Percentiles rank a stretch among this genome's conserved stretches.
Evolutionary conservation across 495 filamentous ascomycete genomes (phyloP).

Genomic region (Tuber magnatum): DNA sequence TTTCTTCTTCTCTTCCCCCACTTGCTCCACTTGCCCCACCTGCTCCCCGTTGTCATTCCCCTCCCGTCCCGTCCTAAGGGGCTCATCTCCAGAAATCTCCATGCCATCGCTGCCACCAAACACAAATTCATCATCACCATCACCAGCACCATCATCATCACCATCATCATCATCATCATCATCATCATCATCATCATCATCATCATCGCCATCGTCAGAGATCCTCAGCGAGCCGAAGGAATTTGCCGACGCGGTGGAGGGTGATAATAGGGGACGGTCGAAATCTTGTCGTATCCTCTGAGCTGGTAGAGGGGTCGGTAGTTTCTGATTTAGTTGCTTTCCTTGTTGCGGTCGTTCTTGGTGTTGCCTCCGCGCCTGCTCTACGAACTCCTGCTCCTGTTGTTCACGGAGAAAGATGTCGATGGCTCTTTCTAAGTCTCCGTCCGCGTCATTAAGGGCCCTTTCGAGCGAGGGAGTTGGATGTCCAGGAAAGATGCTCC

Average conservation of each 20-base stretch:
- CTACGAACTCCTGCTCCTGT: slow-evolving; percentile 18
- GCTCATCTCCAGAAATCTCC: background rate
- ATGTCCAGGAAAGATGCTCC: slow-evolving; percentile 23
- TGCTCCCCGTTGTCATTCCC: slow-evolving; percentile 3
- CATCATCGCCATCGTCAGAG: slow-evolving; percentile 22
- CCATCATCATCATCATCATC: slow-evolving; percentile 4
- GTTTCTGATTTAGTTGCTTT: background rate
- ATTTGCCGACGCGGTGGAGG: slow-evolving; percentile 28
- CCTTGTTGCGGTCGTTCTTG: background rate
- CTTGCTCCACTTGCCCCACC: slow-evolving; percentile 1
- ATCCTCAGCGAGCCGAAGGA: slow-evolving; percentile 30
- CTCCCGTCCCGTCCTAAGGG: slow-evolving; percentile 16
- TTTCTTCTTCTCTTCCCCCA: background rate
- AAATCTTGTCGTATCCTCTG: slow-evolving; percentile 2
- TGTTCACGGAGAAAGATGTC: slow-evolving; percentile 23
- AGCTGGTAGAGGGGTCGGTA: slow-evolving; percentile 6
- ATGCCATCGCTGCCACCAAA: background rate
- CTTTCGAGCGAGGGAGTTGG: slow-evolving; percentile 17
- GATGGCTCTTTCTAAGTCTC: slow-evolving; percentile 22
- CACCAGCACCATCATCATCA: background rate
- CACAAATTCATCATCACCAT: background rate
- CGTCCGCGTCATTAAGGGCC: slow-evolving; percentile 21
- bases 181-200: slow-evolving; percentile 12
- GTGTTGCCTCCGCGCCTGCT: slow-evolving; percentile 7
- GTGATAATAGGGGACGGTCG: slow-evolving; percentile 25